Conservation (phyloP, 768 basidiomycete genomes). For the Auriculariales sp. region DNA sequence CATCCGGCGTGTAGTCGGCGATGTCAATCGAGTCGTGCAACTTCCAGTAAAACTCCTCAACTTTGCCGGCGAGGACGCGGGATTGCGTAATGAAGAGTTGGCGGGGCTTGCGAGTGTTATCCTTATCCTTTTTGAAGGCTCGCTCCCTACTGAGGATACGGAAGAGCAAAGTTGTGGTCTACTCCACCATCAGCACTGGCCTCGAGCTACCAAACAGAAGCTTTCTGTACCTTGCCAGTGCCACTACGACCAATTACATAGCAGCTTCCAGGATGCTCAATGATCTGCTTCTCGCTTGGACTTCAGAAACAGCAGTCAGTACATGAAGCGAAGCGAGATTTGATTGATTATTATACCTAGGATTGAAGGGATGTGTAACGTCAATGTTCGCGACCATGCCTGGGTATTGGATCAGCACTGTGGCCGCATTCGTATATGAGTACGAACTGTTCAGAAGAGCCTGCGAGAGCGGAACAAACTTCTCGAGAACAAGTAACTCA, state of each 20-base stretch:
- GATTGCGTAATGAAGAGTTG: constrained; percentile 68
- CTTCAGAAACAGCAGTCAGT: constrained; percentile 13
- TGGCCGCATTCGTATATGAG: too few species aligned
- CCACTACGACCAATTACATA: constrained; percentile 94
- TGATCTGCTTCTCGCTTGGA: constrained; percentile 37
- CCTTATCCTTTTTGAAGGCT: constrained; percentile 27
- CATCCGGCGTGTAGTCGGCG: constrained; percentile 20
- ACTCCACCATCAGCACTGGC: too few species aligned
- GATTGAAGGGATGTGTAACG: constrained; percentile 16
- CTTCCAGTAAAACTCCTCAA: constrained; percentile 47
- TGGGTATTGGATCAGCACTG: too few species aligned
- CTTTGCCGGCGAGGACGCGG: constrained; percentile 48
- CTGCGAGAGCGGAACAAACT: constrained; percentile 29
- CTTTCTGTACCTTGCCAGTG: constrained; percentile 37
- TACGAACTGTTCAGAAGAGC: constrained; percentile 22
- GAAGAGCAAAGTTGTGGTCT: constrained; percentile 66
- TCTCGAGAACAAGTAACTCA: constrained; percentile 43
- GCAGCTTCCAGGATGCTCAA: constrained; percentile 45
- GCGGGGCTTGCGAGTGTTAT: constrained; percentile 29
- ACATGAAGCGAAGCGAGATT: neutral
- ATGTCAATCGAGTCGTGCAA: constrained; percentile 31
- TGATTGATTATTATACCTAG: constrained; percentile 13
- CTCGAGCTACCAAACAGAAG: neutral
- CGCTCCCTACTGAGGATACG: constrained; percentile 58
- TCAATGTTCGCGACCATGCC: constrained; percentile 40